phyloP scores from a whole-genome alignment of 768 basidiomycete genomes.

The Phlegmacium glaucopus region DNA sequence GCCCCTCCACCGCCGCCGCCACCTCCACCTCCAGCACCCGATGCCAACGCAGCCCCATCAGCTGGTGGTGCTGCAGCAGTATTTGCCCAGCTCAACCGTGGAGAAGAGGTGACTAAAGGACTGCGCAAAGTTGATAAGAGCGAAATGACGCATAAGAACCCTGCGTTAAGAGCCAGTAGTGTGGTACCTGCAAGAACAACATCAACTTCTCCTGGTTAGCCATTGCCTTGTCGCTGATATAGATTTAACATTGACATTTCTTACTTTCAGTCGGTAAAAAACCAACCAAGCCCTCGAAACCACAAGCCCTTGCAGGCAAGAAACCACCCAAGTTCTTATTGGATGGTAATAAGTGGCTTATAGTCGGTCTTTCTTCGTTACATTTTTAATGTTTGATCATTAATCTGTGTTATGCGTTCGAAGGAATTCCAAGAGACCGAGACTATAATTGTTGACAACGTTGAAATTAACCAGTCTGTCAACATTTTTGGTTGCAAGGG shows the following conservation, averaged over 20 bases:
- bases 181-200: slow-evolving; percentile 36
- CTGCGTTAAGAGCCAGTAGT: slow-evolving; percentile 70
- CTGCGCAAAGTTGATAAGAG: slow-evolving; percentile 93
- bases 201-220: slow-evolving; percentile 23
- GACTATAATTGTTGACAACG: slow-evolving; percentile 68
- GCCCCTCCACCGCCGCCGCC: slow-evolving; percentile 57
- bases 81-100: slow-evolving; percentile 88
- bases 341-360: slow-evolving; percentile 91
- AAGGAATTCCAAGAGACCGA: slow-evolving; percentile 95
- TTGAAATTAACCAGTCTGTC: slow-evolving; percentile 76
- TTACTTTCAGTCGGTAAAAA: slow-evolving; percentile 44
- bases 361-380: slow-evolving; percentile 49
- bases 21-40: slow-evolving; percentile 53
- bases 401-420: neutral
- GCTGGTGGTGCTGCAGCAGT: slow-evolving; percentile 70
- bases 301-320: slow-evolving; percentile 78
- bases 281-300: slow-evolving; percentile 82
- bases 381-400: neutral
- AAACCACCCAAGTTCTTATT: slow-evolving; percentile 87
- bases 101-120: slow-evolving; percentile 85
- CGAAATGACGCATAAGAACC: slow-evolving; percentile 99
- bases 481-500: slow-evolving; percentile 92
- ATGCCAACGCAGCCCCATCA: slow-evolving; percentile 40
- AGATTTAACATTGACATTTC: neutral
- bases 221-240: neutral